These are phyloP conservation scores for Eutypella sp. DNA, from an alignment of 2,329 filamentous ascomycete species.

Conservation along the genomic window DNA sequence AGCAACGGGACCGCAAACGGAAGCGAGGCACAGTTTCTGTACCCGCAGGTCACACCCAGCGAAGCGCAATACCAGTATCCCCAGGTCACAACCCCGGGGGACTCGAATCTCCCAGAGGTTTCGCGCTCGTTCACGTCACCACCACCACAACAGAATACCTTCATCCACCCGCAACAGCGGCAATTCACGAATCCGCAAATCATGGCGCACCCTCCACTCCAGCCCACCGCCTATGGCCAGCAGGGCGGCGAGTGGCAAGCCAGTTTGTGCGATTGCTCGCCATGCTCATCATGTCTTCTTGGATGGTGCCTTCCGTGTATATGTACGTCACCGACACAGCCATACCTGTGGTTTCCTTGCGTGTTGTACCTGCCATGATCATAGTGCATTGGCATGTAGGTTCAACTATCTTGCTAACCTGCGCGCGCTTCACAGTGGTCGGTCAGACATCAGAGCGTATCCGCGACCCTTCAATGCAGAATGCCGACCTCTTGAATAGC, in stretches of 20 bases:
- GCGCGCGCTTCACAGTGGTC: constrained; percentile 17
- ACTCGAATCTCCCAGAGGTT: background rate
- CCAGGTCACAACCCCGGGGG: background rate
- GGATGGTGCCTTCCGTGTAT: constrained; percentile 27
- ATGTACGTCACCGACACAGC: constrained; percentile 12
- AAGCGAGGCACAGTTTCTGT: background rate
- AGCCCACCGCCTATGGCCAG: constrained; percentile 15
- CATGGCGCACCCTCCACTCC: background rate
- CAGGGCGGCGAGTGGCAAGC: constrained; percentile 25
- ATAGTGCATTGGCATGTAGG: background rate
- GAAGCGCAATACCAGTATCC: background rate
- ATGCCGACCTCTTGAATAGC: constrained; percentile 22
- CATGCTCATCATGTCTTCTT: constrained; percentile 23
- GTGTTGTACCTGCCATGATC: too few species aligned
- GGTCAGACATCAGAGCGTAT: constrained; percentile 28
- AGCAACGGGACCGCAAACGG: too few species aligned
- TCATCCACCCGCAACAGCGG: background rate
- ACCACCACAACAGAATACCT: background rate
- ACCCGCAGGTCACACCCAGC: background rate
- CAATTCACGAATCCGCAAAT: background rate
- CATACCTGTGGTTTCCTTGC: constrained; percentile 2
- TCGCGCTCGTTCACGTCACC: background rate
- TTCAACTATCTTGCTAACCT: background rate
- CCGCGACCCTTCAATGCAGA: constrained; percentile 23
- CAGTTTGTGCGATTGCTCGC: constrained; percentile 23